phyloP scores from a whole-genome alignment of 192 early-diverging fungal genomes.

The Coemansia sp. region DNA sequence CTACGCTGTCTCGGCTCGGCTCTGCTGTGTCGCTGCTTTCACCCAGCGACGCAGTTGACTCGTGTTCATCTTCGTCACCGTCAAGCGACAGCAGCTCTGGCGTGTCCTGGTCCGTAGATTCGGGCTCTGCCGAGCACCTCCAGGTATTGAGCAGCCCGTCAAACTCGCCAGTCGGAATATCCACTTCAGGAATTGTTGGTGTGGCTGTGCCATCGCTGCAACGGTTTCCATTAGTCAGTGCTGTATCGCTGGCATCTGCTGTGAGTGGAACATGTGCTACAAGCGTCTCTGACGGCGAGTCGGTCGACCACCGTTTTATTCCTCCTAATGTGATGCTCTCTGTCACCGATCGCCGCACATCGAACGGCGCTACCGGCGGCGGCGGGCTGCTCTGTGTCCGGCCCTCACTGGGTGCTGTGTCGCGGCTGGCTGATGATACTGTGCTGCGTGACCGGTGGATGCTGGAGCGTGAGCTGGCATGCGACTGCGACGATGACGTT shows the following conservation, averaged over 20 bases:
- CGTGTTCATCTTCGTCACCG: neutral
- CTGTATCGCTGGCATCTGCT: neutral
- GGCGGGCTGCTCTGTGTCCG: slow-evolving; percentile 5
- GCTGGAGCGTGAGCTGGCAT: slow-evolving; percentile 6
- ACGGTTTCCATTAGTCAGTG: neutral
- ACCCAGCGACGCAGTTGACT: neutral
- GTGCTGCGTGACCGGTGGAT: slow-evolving; percentile 10
- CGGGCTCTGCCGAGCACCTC: slow-evolving; percentile 21
- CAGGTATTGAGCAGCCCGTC: slow-evolving; percentile 45
- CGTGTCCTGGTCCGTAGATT: neutral
- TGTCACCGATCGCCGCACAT: slow-evolving; percentile 17
- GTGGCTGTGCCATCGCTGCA: slow-evolving; percentile 8
- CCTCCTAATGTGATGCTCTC: slow-evolving; percentile 5
- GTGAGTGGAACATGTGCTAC: slow-evolving; percentile 20
- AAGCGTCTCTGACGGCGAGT: slow-evolving; percentile 42
- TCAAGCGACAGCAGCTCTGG: neutral
- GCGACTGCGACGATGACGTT: slow-evolving; percentile 10
- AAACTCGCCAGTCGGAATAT: slow-evolving; percentile 39
- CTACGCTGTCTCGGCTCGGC: slow-evolving; percentile 8
- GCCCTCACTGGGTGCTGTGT: neutral
- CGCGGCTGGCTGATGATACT: neutral
- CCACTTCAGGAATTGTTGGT: slow-evolving; percentile 24
- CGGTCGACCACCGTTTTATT: slow-evolving; percentile 7
- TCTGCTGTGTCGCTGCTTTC: neutral
- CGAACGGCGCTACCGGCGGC: slow-evolving; percentile 35